These are phyloP conservation scores for Prunus mira DNA, from an alignment of 306 rosid species.

Conservation along the genomic window DNA sequence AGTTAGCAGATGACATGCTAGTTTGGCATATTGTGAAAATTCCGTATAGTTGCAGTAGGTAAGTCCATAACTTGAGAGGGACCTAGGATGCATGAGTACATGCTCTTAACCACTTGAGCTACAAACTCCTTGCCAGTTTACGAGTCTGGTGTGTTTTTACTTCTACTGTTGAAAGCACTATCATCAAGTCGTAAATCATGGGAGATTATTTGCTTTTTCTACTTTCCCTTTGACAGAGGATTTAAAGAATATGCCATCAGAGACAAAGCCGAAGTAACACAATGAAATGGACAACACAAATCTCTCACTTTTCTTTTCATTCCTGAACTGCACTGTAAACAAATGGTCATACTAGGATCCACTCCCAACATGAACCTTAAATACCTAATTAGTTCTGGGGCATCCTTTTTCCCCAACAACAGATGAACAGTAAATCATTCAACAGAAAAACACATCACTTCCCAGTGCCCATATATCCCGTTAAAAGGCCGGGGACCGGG, in stretches of 20 bases:
- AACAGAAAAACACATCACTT: slow-evolving; percentile 23
- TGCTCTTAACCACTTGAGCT: background rate
- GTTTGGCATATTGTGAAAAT: background rate
- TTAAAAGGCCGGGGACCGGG: slow-evolving; percentile 62
- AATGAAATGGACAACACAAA: background rate
- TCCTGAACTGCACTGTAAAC: slow-evolving; percentile 23
- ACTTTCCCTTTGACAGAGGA: background rate
- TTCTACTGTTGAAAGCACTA: background rate
- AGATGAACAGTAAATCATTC: slow-evolving; percentile 37
- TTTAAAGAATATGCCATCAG: background rate
- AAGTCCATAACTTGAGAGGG: background rate
- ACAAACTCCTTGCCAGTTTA: background rate
- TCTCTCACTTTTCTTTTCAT: slow-evolving; percentile 2
- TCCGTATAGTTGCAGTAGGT: background rate
- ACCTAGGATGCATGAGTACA: too few relatives aligned
- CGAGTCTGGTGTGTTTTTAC: background rate
- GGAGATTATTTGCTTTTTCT: background rate
- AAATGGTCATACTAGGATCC: slow-evolving; percentile 64
- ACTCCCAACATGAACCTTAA: slow-evolving; percentile 53
- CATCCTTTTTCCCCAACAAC: slow-evolving; percentile 38
- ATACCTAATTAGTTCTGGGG: slow-evolving; percentile 19
- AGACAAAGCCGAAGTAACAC: background rate
- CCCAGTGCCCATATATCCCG: slow-evolving; percentile 61
- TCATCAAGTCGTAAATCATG: background rate
- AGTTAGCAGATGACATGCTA: too few relatives aligned